Percentiles rank a stretch among this genome's conserved stretches.
These are phyloP conservation scores for Suillus subalutaceus DNA, from an alignment of 768 basidiomycete species.

Conservation along the genomic window DNA sequence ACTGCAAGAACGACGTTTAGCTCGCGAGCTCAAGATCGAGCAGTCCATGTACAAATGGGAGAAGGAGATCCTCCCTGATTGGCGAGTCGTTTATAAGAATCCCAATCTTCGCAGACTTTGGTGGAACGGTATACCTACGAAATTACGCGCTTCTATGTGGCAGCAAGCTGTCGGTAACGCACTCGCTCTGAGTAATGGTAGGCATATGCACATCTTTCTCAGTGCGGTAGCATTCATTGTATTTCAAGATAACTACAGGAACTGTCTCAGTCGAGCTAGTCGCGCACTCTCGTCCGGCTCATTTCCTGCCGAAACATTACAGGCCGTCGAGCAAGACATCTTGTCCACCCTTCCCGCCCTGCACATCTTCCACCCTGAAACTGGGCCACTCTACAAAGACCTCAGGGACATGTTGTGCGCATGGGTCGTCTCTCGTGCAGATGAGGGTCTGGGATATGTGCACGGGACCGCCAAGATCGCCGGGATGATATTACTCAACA, in stretches of 20 bases:
- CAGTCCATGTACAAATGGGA: conserved; percentile 78
- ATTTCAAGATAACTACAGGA: conserved; percentile 66
- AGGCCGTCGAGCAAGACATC: conserved; percentile 76
- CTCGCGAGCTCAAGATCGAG: conserved; percentile 69
- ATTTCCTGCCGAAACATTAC: conserved; percentile 66
- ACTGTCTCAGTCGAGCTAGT: conserved; percentile 72
- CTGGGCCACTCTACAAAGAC: conserved; percentile 80
- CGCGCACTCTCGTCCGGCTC: conserved; percentile 64
- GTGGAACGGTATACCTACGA: conserved; percentile 89
- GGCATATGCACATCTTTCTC: conserved; percentile 1
- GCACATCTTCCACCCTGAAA: conserved; percentile 77
- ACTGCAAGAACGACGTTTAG: conserved; percentile 60
- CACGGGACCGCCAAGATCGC: conserved; percentile 72
- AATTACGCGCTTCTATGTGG: conserved; percentile 82
- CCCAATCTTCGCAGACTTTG: conserved; percentile 70
- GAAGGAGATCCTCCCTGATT: conserved; percentile 78
- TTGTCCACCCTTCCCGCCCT: conserved; percentile 70
- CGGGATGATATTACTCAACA: conserved; percentile 85
- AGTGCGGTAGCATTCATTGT: conserved; percentile 10
- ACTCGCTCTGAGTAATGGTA: conserved; percentile 82
- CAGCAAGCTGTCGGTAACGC: conserved; percentile 83
- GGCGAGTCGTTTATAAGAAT: conserved; percentile 73
- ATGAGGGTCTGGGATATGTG: conserved; percentile 80
- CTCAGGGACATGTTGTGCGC: conserved; percentile 84
- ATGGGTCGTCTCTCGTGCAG: conserved; percentile 85